Evolutionary conservation across 2,329 filamentous ascomycete genomes (phyloP), one percentile per base, ranked within the genome.

Genomic region (Venturia effusa): DNA sequence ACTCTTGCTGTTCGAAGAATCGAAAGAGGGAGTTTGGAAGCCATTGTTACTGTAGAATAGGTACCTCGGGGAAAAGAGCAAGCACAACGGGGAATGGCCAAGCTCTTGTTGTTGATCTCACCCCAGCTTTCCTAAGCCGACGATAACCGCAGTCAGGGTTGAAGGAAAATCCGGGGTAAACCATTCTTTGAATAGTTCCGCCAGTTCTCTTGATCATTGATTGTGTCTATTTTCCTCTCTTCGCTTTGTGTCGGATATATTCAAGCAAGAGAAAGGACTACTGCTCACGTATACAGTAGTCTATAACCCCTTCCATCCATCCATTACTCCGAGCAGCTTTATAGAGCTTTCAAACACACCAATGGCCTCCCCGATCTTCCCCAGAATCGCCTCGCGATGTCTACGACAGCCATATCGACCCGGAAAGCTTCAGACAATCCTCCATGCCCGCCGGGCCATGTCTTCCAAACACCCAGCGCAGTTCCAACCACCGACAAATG

Each of bases 381-480:
- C 73, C 19, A 67, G 71, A 62, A 69, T 77, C 65, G 69, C 78
- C 68, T 71, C 75, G 55, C 70, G 75, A 66, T 72, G 72, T 66
- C 74, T 78, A 65, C 74, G 72, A 59, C 76, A 71, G 64, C 62
- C 71, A 22, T 69, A 66, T 66, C 67, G 63, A 55, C 69, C 66
- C n/a, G 66, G 66, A 34, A 59, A 69, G n/a, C 67, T 67, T 3
- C 64, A 68, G 8, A 62, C 68, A 24, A 62, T 67, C 34, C 66
- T 71, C 39, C 61, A 68, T 15, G 63, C 68, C 0, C 66, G 41
- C 13, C 24, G 78, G 61, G 69, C 76, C 67, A 83, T 85, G 65
- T 92, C 90, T 19, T 84, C 82, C 27, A 90, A 89, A 73, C 87
- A 89, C 71, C 85, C 87, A 3, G 79, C 79, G 68, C 84, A 82